Evolutionary conservation across 306 rosid species (phyloP).

Genomic region (Trifolium pratense): DNA sequence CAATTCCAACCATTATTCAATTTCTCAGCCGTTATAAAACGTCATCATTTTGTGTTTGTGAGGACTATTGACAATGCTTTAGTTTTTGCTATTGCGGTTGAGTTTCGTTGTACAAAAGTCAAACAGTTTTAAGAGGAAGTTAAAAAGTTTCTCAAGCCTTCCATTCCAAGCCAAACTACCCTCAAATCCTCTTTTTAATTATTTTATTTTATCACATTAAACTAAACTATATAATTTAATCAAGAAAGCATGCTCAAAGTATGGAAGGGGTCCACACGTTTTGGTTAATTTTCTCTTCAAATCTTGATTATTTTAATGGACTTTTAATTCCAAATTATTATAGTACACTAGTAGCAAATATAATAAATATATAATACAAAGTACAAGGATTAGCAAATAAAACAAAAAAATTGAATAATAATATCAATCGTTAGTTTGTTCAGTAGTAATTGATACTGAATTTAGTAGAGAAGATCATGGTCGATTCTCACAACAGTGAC

Average conservation of each 20-base stretch:
- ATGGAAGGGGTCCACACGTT: slow-evolving; percentile 60
- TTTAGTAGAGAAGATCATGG: too few relatives aligned
- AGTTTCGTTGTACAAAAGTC: slow-evolving; percentile 52
- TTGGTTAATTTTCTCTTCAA: slow-evolving; percentile 9
- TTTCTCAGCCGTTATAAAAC: slow-evolving; percentile 43
- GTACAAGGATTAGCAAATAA: slow-evolving; percentile 11
- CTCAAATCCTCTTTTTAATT: not conserved
- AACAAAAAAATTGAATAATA: slow-evolving; percentile 6
- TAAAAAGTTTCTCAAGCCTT: slow-evolving; percentile 44
- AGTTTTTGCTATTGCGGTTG: slow-evolving; percentile 46
- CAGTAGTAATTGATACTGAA: too few relatives aligned
- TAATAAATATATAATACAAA: not conserved
- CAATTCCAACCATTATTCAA: not conserved
- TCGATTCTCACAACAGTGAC: too few relatives aligned
- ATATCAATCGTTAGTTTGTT: too few relatives aligned
- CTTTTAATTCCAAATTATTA: slow-evolving; percentile 25
- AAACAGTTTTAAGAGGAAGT: slow-evolving; percentile 47
- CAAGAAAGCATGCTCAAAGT: slow-evolving; percentile 3
- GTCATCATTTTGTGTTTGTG: slow-evolving; percentile 42
- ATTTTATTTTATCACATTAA: slow-evolving; percentile 5
- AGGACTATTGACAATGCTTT: slow-evolving; percentile 41
- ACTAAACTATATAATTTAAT: not conserved
- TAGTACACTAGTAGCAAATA: not conserved
- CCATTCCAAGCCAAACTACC: slow-evolving; percentile 52
- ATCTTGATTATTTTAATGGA: not conserved